Percentiles rank a stretch among this genome's conserved stretches.
Evolutionary conservation across 345 rosid species (phyloP).

Genomic region (Eucalyptus microcorys): DNA sequence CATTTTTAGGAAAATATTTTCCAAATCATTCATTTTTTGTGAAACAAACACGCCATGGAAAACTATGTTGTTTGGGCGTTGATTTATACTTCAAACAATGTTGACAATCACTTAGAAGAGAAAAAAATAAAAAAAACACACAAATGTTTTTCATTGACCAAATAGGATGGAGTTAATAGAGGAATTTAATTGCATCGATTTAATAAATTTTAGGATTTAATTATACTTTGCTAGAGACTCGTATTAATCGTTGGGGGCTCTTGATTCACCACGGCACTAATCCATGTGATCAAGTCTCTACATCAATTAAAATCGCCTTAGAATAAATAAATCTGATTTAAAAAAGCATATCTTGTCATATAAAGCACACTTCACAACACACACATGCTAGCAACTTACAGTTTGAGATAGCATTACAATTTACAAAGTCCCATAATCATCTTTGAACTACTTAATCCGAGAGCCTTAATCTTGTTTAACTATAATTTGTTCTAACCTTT

Average conservation of each 20-base stretch:
- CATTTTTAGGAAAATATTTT: background rate
- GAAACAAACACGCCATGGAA: background rate
- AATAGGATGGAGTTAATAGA: background rate
- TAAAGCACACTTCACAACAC: background rate
- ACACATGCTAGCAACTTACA: background rate
- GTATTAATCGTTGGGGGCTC: background rate
- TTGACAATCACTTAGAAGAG: background rate
- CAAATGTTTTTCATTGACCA: accelerated
- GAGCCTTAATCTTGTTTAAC: background rate
- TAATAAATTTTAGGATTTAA: background rate
- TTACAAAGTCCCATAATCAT: background rate
- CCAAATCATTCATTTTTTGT: background rate
- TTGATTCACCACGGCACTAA: background rate
- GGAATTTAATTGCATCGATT: background rate
- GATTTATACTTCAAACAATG: background rate
- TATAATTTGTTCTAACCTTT: background rate
- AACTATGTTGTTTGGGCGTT: background rate
- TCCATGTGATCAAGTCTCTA: background rate
- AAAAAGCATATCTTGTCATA: background rate
- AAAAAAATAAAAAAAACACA: background rate
- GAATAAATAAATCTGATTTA: background rate
- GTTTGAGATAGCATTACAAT: background rate
- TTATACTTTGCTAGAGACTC: accelerated
- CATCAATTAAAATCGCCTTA: background rate
- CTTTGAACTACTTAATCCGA: background rate